Conservation (phyloP, 108 stramenopile species). For the Asterionellopsis glacialis region DNA sequence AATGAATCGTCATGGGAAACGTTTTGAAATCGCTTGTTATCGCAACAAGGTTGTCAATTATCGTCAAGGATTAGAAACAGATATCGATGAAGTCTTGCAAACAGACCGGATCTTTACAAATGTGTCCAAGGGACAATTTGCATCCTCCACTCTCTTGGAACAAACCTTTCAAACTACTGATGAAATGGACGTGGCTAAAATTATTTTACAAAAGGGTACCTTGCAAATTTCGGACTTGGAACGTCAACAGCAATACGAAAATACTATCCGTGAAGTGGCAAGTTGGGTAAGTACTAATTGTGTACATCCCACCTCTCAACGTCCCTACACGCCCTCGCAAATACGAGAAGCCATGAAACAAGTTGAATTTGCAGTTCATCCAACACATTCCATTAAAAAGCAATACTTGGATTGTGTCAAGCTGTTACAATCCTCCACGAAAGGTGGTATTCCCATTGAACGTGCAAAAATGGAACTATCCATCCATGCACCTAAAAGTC, state of each 20-base stretch:
- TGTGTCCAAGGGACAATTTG: slow-evolving; percentile 93
- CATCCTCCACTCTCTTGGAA: slow-evolving; percentile 77
- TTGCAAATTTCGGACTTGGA: slow-evolving; percentile 94
- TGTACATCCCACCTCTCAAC: slow-evolving; percentile 77
- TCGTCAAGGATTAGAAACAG: slow-evolving; percentile 94
- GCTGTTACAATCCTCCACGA: slow-evolving; percentile 66
- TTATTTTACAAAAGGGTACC: slow-evolving; percentile 79
- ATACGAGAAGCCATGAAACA: slow-evolving; percentile 78
- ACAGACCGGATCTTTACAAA: slow-evolving; percentile 94
- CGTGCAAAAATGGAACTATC: slow-evolving; percentile 93
- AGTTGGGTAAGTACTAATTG: slow-evolving; percentile 91
- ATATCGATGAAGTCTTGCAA: slow-evolving; percentile 97
- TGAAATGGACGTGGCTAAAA: slow-evolving; percentile 68
- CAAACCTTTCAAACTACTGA: slow-evolving; percentile 86
- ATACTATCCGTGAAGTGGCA: slow-evolving; percentile 81
- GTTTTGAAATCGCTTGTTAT: slow-evolving; percentile 99
- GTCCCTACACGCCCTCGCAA: slow-evolving; percentile 90
- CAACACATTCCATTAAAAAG: slow-evolving; percentile 83
- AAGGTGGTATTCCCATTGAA: slow-evolving; percentile 84
- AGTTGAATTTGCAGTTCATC: slow-evolving; percentile 88
- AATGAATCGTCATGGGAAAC: slow-evolving; percentile 78
- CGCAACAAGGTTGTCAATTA: slow-evolving; percentile 97
- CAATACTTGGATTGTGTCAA: slow-evolving; percentile 96
- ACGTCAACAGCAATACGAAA: slow-evolving; percentile 70
- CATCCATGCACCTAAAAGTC: slow-evolving; percentile 31